A percentile compares a stretch with the other conserved stretches of the same genome.
Evolutionary conservation across 441 rosid species (phyloP).

Genomic region (Euphorbia neoarborescens): DNA sequence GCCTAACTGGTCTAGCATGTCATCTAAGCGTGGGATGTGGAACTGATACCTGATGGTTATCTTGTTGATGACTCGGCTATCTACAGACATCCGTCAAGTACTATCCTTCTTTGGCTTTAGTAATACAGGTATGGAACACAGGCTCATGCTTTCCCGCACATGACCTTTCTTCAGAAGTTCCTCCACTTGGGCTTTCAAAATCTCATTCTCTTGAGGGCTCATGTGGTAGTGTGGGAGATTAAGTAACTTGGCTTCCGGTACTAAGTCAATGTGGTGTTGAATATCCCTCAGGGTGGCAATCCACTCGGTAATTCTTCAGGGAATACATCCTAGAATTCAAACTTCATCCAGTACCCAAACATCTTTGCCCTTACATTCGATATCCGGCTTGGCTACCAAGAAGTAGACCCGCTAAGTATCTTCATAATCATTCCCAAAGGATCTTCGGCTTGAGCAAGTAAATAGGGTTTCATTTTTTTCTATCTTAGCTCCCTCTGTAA

Average conservation of each 20-base stretch:
- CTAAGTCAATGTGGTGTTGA: background rate
- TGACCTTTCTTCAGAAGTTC: background rate
- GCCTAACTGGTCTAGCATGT: background rate
- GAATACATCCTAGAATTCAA: background rate
- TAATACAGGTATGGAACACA: background rate
- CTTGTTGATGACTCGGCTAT: background rate
- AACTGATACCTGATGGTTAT: background rate
- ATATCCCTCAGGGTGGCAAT: background rate
- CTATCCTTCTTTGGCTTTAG: background rate
- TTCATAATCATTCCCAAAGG: no score
- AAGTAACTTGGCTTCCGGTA: background rate
- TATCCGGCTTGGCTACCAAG: no score
- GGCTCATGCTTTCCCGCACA: background rate
- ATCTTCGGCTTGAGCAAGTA: no score
- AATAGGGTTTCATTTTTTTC: no score
- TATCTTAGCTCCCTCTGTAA: no score
- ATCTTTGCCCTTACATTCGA: background rate
- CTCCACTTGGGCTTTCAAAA: background rate
- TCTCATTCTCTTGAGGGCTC: background rate
- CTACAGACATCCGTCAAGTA: background rate
- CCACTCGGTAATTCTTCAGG: background rate
- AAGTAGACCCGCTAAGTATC: no score
- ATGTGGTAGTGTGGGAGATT: background rate
- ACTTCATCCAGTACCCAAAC: no score
- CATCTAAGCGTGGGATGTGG: background rate